phyloP scores from a whole-genome alignment of 306 rosid species.

The Pueraria montana region DNA sequence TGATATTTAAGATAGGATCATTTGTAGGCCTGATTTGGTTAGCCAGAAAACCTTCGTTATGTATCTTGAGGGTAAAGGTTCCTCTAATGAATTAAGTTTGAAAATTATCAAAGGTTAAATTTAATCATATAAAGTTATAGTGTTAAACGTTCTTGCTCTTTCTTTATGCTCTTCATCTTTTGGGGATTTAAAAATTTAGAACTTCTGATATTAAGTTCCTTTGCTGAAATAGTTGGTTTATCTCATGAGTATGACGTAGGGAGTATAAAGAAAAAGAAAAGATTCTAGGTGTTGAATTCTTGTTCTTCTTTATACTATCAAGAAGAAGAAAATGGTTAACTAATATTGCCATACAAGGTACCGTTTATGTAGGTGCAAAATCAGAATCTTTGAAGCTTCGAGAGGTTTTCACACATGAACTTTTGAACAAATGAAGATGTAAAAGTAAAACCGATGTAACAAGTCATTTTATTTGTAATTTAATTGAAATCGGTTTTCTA shows the following conservation, averaged over 20 bases:
- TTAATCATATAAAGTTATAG: slow-evolving; percentile 11
- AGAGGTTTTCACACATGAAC: slow-evolving; percentile 35
- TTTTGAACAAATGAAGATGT: slow-evolving; percentile 38
- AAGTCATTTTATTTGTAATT: neutral
- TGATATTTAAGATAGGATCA: slow-evolving; percentile 46
- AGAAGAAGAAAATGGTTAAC: slow-evolving; percentile 49
- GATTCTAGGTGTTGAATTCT: slow-evolving; percentile 44
- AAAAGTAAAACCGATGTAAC: slow-evolving; percentile 5
- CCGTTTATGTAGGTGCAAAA: slow-evolving; percentile 40
- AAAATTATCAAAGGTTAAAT: slow-evolving; percentile 42
- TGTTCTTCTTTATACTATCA: slow-evolving; percentile 46
- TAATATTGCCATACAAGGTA: slow-evolving; percentile 58
- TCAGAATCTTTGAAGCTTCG: slow-evolving; percentile 51
- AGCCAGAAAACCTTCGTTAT: slow-evolving; percentile 13
- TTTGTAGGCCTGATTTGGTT: slow-evolving; percentile 35
- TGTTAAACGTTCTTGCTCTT: slow-evolving; percentile 37
- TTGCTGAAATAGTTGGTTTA: slow-evolving; percentile 42
- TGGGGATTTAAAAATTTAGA: neutral
- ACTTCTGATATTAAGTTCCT: slow-evolving; percentile 37
- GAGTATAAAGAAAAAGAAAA: slow-evolving; percentile 44
- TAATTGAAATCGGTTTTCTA: neutral
- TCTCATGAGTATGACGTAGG: slow-evolving; percentile 22
- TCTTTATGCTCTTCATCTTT: slow-evolving; percentile 36
- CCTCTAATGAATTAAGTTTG: slow-evolving; percentile 40
- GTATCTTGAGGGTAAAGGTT: slow-evolving; percentile 40